phyloP scores from a whole-genome alignment of 768 basidiomycete genomes.

The Trametes elegans region DNA sequence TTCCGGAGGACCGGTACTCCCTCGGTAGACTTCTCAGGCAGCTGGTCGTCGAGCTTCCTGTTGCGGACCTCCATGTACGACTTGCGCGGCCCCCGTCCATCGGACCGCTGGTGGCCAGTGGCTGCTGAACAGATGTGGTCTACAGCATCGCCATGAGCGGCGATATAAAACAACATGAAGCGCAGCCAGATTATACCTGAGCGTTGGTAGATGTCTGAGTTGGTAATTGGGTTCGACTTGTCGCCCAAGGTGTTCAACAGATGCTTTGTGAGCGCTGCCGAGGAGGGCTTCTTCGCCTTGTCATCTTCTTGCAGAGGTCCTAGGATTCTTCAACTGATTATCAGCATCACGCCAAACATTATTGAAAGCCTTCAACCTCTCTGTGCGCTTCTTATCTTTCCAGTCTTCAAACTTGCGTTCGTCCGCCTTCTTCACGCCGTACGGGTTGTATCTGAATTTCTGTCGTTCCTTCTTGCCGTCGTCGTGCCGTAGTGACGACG shows the following conservation, averaged over 20 bases:
- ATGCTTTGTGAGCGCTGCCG: conserved; percentile 51
- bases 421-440: conserved; percentile 22
- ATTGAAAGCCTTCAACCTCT: conserved; percentile 14
- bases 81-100: conserved; percentile 23
- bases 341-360: too few relatives aligned
- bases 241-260: conserved; percentile 61
- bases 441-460: conserved; percentile 31
- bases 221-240: conserved; percentile 75
- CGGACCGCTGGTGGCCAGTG: conserved; percentile 39
- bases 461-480: conserved; percentile 22
- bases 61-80: conserved; percentile 23
- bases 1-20: conserved; percentile 30
- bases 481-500: conserved; percentile 16
- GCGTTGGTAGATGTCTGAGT: conserved; percentile 60
- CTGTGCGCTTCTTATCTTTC: conserved; percentile 26
- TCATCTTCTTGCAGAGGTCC: conserved; percentile 32
- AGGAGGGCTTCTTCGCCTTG: conserved; percentile 30
- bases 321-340: conserved; percentile 24
- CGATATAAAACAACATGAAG: background rate
- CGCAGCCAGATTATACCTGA: conserved; percentile 44
- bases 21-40: conserved; percentile 17
- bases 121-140: conserved; percentile 61
- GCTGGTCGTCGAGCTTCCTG: conserved; percentile 29
- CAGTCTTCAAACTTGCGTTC: conserved; percentile 29
- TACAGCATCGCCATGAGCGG: conserved; percentile 27